Base-by-base conservation (phyloP, 116 monocot species). In the Cymodocea nodosa region DNA sequence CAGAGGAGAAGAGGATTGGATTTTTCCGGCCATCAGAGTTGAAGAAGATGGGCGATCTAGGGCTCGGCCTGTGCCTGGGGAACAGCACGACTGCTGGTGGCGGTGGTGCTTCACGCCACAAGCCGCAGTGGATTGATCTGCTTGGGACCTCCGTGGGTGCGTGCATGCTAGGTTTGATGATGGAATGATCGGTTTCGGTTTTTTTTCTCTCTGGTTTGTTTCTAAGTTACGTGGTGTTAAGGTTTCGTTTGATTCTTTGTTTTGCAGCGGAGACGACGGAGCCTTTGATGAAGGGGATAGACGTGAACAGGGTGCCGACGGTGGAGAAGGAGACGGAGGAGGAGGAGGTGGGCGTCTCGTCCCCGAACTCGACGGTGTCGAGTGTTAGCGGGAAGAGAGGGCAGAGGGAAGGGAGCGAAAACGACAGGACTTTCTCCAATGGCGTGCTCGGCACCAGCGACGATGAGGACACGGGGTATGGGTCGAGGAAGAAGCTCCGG, bases 401-500 rank as follows among this genome's bases (percentile, higher is more conserved):
- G 36, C 49, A 7, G 56, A 35, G 18, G n/a, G 67, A 55, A 34
- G 54, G 36, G 18, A 67, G 67, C 54, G 66, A 73, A 30, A 50
- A 40, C 12, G 73, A 23, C 8, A 13, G 56, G 50, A 35, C 59
- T 17, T 35, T 22, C 44, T 64, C 64, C 40, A 23, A 76, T 2
- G 73, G 73, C 4, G 64, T 48, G 17, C 68, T 4, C 11, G 63
- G 24, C 37, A 70, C 25, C 37, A 70, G 52, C 44, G 63, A 53
- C 49, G 83, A 80, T 2, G 87, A 87, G 35, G 83, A 83, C 18
- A 76, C 52, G 24, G 77, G 70, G 23, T 83, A 77, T 1, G 79
- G 73, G 5, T 79, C 81, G 34, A 76, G 81, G 56, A 90, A 90
- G 81, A 90, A 90, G 68, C 86, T 90, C 18, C 53, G 83, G 18